Conservation (phyloP, 139 green algal species). For the Pycnococcus provasolii region DNA sequence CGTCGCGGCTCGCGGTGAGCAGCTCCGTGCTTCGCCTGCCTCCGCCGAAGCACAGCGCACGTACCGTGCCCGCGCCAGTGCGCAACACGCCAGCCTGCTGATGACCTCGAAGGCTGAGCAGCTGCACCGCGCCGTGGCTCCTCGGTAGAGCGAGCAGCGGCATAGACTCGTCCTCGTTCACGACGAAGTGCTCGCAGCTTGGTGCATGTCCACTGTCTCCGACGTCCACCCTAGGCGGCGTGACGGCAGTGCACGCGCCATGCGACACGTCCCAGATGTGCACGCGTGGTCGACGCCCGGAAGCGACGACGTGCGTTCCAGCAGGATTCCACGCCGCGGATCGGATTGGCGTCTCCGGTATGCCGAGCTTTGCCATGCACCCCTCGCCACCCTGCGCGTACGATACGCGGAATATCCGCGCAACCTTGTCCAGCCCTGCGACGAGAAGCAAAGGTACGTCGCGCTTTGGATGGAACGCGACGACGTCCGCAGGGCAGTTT, state of each 20-base stretch:
- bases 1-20: slow-evolving; percentile 40
- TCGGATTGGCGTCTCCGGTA: neutral
- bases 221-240: neutral
- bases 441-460: slow-evolving; percentile 71
- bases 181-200: neutral
- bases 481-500: slow-evolving; percentile 48
- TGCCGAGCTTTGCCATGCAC: neutral
- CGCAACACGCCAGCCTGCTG: slow-evolving; percentile 64
- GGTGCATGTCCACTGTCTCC: neutral
- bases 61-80: slow-evolving; percentile 62
- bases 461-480: slow-evolving; percentile 66
- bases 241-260: neutral
- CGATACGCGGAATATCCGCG: slow-evolving; percentile 70
- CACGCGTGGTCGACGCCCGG: slow-evolving; percentile 19
- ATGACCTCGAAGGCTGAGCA: slow-evolving; percentile 60
- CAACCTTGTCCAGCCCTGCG: slow-evolving; percentile 67
- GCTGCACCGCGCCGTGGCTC: slow-evolving; percentile 47
- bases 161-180: neutral
- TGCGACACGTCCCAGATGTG: slow-evolving; percentile 45
- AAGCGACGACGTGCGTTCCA: neutral
- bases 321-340: neutral
- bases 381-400: no score
- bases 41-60: slow-evolving; percentile 53
- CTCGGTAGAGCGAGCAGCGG: slow-evolving; percentile 68
- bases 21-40: slow-evolving; percentile 47